These are phyloP conservation scores for Aspergillus viridinutans DNA, from an alignment of 2,329 filamentous ascomycete genomes.

Conservation along the genomic window DNA sequence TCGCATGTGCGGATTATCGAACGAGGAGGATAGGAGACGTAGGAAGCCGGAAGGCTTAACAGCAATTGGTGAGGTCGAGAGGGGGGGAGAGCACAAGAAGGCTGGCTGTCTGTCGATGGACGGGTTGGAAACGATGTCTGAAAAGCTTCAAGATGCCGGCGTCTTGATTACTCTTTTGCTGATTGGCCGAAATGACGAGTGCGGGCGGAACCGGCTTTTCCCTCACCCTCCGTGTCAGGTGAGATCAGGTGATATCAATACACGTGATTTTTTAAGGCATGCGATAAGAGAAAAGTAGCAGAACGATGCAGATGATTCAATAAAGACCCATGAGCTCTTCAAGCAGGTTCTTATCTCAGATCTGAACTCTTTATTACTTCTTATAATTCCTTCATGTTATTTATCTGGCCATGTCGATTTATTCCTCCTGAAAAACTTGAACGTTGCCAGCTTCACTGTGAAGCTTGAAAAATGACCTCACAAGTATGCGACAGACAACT, in stretches of 20 bases:
- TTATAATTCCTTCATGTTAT: conserved; percentile 23
- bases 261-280: conserved; percentile 15
- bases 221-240: conserved; percentile 20
- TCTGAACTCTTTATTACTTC: not conserved
- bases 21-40: conserved; percentile 37
- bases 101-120: conserved; percentile 27
- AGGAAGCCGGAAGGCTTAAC: conserved; percentile 36
- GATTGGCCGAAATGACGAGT: conserved; percentile 38
- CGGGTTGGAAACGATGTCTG: conserved; percentile 29
- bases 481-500: conserved; percentile 46
- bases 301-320: not conserved
- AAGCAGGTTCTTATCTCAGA: not conserved
- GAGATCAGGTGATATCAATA: conserved; percentile 18
- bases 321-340: not conserved
- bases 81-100: conserved; percentile 22
- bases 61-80: conserved; percentile 31
- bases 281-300: conserved; percentile 10
- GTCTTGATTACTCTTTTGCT: conserved; percentile 34
- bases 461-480: conserved; percentile 52
- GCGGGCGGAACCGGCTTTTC: conserved; percentile 36
- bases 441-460: conserved; percentile 74
- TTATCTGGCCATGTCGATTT: conserved; percentile 60
- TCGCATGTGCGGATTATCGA: conserved; percentile 51
- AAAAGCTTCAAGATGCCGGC: conserved; percentile 43
- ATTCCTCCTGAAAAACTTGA: conserved; percentile 64